Evolutionary conservation across 768 basidiomycete genomes (phyloP).

Genomic region (Tylopilus felleus): DNA sequence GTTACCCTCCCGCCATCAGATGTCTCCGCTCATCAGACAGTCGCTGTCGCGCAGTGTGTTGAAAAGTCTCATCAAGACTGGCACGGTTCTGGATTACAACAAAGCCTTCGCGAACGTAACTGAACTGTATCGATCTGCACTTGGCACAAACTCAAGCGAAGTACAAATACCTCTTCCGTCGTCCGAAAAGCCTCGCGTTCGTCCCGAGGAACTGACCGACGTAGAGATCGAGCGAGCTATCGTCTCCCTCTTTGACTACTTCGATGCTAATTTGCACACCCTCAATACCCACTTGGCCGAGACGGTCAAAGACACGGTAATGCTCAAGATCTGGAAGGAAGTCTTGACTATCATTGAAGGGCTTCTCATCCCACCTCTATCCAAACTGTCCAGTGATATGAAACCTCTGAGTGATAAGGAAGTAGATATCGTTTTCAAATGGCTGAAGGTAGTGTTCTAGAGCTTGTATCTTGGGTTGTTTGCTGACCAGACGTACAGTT

Average conservation of each 20-base stretch:
- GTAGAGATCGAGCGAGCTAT: conserved; percentile 95
- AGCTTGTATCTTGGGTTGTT: not conserved
- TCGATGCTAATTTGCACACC: conserved; percentile 89
- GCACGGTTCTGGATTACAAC: conserved; percentile 74
- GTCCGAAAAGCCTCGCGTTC: conserved; percentile 71
- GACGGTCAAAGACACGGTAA: conserved; percentile 85
- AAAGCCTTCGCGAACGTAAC: conserved; percentile 82
- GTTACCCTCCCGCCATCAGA: conserved; percentile 44
- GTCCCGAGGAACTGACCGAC: conserved; percentile 82
- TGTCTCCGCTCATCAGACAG: conserved; percentile 90
- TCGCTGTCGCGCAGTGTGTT: conserved; percentile 75
- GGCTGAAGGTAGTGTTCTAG: conserved; percentile 69
- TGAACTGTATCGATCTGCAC: conserved; percentile 75
- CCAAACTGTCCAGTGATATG: conserved; percentile 84
- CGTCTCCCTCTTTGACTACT: conserved; percentile 89
- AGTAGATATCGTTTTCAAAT: conserved; percentile 98
- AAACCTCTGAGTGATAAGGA: conserved; percentile 92
- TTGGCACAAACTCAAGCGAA: conserved; percentile 63
- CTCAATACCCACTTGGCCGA: conserved; percentile 86
- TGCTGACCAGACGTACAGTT: conserved; percentile 50
- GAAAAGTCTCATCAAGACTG: conserved; percentile 70
- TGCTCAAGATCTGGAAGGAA: conserved; percentile 95
- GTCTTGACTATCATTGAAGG: conserved; percentile 82
- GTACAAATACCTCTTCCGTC: conserved; percentile 74
- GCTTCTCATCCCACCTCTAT: conserved; percentile 86